Evolutionary conservation across 1,139 yeast genomes (phyloP).

Genomic region (Yamadazyma aaseri): DNA sequence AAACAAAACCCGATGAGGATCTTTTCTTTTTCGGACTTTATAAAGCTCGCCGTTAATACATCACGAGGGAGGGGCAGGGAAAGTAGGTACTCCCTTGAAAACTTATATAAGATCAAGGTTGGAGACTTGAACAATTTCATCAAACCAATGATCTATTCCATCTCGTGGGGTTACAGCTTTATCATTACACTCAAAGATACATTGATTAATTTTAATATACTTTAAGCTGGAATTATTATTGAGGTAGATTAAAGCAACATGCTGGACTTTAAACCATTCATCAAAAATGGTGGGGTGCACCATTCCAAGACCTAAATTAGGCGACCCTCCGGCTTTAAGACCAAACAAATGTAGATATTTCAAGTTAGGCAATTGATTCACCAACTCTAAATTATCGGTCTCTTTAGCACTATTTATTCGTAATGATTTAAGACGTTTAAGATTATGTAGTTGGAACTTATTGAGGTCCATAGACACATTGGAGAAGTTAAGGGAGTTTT

Average conservation of each 20-base stretch:
- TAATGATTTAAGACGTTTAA: constrained; percentile 28
- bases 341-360: constrained; percentile 49
- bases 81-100: background rate
- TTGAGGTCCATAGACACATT: constrained; percentile 25
- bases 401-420: constrained; percentile 39
- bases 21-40: no score
- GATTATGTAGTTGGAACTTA: constrained; percentile 15
- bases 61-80: no score
- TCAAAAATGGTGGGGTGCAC: constrained; percentile 55
- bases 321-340: constrained; percentile 51
- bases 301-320: constrained; percentile 56
- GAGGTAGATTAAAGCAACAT: constrained; percentile 43
- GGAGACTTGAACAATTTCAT: constrained; percentile 20
- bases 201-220: constrained; percentile 45
- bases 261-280: constrained; percentile 58
- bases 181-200: constrained; percentile 30
- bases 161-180: constrained; percentile 36
- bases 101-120: constrained; percentile 1
- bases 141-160: constrained; percentile 46
- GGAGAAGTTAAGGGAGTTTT: constrained; percentile 26
- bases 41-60: no score
- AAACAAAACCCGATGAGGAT: no score
- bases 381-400: constrained; percentile 24
- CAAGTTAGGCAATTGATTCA: constrained; percentile 28
- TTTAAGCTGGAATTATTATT: constrained; percentile 25